These are phyloP conservation scores for Zygoascus sp. DNA, from an alignment of 1,139 yeast genomes.

Conservation along the genomic window DNA sequence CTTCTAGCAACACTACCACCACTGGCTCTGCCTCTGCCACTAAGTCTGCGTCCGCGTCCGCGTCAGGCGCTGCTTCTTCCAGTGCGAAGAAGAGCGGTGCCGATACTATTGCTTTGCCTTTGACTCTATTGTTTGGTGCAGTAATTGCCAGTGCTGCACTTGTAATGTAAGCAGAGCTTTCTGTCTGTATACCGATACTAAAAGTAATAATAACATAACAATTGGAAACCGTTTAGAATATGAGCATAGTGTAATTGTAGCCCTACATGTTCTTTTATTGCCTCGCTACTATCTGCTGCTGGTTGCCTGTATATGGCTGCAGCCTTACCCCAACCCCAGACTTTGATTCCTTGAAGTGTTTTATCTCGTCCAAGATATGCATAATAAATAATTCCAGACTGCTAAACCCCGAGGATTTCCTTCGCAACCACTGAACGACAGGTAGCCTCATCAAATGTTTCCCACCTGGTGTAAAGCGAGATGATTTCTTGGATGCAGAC, in stretches of 20 bases:
- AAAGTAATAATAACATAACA: no score
- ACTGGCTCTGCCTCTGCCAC: slow-evolving; percentile 1
- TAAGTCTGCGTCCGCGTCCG: slow-evolving; percentile 1
- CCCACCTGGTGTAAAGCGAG: slow-evolving; percentile 80
- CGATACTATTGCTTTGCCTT: not conserved
- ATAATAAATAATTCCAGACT: not conserved
- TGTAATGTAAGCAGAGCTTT: not conserved
- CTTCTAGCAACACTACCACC: not conserved
- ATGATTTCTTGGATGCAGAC: slow-evolving; percentile 81
- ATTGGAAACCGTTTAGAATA: no score
- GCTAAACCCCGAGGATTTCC: slow-evolving; percentile 13
- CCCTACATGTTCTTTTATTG: no score
- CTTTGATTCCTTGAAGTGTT: no score
- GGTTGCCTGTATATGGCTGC: no score
- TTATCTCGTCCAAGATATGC: no score
- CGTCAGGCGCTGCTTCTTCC: not conserved
- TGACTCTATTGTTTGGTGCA: not conserved
- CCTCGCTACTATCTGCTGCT: no score
- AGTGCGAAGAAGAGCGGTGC: not conserved
- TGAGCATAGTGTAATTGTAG: no score
- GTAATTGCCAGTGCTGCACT: not conserved
- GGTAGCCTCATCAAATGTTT: slow-evolving; percentile 61
- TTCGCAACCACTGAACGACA: slow-evolving; percentile 28
- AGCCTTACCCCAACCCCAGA: no score
- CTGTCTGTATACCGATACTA: no score